phyloP scores from a whole-genome alignment of 768 basidiomycete genomes.

The Phaeolepiota aurea region DNA sequence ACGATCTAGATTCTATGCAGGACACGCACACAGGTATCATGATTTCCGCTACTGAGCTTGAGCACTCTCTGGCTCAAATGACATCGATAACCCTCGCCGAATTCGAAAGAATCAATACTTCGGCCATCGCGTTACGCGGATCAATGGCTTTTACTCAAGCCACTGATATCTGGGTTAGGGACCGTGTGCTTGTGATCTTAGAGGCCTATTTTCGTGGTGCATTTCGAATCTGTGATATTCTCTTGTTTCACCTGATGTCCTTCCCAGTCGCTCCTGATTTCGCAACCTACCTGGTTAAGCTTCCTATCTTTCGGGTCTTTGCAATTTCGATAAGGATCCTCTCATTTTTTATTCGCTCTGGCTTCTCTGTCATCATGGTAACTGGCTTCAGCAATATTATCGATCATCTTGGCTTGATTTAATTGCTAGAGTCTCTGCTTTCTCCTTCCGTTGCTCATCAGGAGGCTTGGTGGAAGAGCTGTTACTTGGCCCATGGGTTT shows the following conservation, averaged over 20 bases:
- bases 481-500: too few relatives aligned
- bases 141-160: constrained; percentile 13
- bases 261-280: not conserved
- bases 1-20: constrained; percentile 19
- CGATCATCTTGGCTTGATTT: constrained; percentile 3
- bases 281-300: not conserved
- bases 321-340: constrained; percentile 18
- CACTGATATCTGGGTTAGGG: constrained; percentile 6
- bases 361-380: constrained; percentile 34
- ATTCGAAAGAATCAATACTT: constrained; percentile 38
- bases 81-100: constrained; percentile 30
- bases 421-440: constrained; percentile 30
- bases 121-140: constrained; percentile 25
- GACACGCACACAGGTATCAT: constrained; percentile 26
- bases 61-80: constrained; percentile 25
- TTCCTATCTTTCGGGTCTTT: constrained; percentile 9
- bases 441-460: constrained; percentile 20
- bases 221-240: not conserved
- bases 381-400: constrained; percentile 9
- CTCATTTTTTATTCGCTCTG: constrained; percentile 17
- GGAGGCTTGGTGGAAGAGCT: too few relatives aligned
- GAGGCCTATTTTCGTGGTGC: constrained; percentile 6
- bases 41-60: constrained; percentile 25
- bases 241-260: not conserved
- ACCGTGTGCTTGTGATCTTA: constrained; percentile 6